phyloP scores from a whole-genome alignment of 176 grass and related monocot genomes.

The Oryza rufipogon region DNA sequence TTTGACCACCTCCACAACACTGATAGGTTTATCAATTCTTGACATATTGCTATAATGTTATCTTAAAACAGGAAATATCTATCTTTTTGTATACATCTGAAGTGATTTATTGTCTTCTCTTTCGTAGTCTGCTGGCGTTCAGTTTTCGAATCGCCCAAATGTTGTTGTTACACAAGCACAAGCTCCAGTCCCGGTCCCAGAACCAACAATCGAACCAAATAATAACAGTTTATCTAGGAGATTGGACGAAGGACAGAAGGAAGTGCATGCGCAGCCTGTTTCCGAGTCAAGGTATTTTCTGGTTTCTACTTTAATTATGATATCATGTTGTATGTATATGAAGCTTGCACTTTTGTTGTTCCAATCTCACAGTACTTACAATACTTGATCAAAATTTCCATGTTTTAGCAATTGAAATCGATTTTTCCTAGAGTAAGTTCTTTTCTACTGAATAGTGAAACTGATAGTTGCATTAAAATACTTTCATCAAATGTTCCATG shows the following conservation, averaged over 20 bases:
- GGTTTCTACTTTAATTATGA: not conserved
- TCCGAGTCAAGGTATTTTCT: slow-evolving; percentile 71
- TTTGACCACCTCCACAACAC: slow-evolving; percentile 23
- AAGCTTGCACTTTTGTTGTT: not conserved
- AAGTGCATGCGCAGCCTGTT: slow-evolving; percentile 51
- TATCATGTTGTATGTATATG: not conserved
- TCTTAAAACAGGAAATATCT: slow-evolving; percentile 10
- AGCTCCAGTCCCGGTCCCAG: slow-evolving; percentile 34
- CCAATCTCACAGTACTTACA: not conserved
- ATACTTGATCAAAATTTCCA: not conserved
- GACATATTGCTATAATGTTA: slow-evolving; percentile 10
- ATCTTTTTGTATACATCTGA: slow-evolving; percentile 42
- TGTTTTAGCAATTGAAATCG: not conserved
- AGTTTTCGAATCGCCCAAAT: slow-evolving; percentile 66
- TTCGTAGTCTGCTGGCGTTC: slow-evolving; percentile 70
- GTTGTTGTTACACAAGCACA: slow-evolving; percentile 58
- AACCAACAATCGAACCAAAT: slow-evolving; percentile 39
- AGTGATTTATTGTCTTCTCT: slow-evolving; percentile 30
- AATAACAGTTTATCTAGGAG: slow-evolving; percentile 44
- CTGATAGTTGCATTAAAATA: slow-evolving; percentile 14
- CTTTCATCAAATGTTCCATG: slow-evolving; percentile 10
- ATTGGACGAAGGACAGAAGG: slow-evolving; percentile 50
- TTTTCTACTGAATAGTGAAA: slow-evolving; percentile 8
- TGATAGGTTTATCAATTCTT: slow-evolving; percentile 24
- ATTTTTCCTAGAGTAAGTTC: slow-evolving; percentile 11